Evolutionary conservation across 331 rosid genomes (phyloP), one percentile per base, ranked within the genome.

Genomic region (Acacia concinna): DNA sequence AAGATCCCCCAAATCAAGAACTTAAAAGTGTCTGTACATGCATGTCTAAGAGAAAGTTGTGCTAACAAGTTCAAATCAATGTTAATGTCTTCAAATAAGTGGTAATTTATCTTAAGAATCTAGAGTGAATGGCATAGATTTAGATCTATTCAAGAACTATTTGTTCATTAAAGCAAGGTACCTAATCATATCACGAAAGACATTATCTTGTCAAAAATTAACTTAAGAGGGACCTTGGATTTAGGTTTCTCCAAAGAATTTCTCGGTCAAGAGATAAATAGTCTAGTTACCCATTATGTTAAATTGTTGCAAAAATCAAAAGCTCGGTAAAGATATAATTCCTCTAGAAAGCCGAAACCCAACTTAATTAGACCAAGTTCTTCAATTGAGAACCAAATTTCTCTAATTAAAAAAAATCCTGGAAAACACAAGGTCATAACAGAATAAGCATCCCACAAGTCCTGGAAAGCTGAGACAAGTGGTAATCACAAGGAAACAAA

Each of bases 1-100:
- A 21, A 40, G 30, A 10, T 38, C 21, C 23, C 31, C 52, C 40
- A 40, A 68, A 40, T 35, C 32, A 11, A 68, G 56, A 76, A 69
- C 40, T 47, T 13, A 76, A 43, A 35, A 40, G 31, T 47, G 43
- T 20, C 64, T 23, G 35, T 38, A 21, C 31, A 4, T 9, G 3
- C 10, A 38, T 49, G 70, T 34, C 17, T 28, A 20, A 80, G n/a
- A 28, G 38, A 32, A 77, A 77, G 72, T 23, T 54, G 37, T 65
- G 20, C 70, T 37, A 77, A 25, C 21, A n/a, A 44, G 0, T 43
- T 27, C 32, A 60, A 21, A 30, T 49, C 41, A 76, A 5, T 41
- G 37, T 37, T 18, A 75, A 8, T 38, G 32, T 38, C 40, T 57
- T 74, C 23, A 83, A 41, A 38, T 59, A 34, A 57, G 59, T 67